phyloP scores from a whole-genome alignment of 306 rosid genomes.

The Delonix regia region DNA sequence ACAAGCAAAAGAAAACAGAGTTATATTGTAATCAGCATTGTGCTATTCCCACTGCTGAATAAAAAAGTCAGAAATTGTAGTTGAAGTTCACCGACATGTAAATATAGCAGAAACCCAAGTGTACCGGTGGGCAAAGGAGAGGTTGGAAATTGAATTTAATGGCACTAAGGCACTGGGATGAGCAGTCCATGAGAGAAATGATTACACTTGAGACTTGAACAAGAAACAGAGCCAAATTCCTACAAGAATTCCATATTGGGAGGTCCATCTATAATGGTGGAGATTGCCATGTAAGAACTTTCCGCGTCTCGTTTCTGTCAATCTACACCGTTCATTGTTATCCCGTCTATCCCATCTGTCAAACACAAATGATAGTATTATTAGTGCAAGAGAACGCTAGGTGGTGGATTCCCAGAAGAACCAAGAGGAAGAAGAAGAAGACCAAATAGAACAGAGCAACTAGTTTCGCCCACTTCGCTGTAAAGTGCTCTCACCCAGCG shows the following conservation, averaged over 20 bases:
- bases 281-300: constrained; percentile 29
- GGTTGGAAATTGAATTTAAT: constrained; percentile 19
- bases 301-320: constrained; percentile 21
- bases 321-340: constrained; percentile 44
- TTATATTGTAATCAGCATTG: not conserved
- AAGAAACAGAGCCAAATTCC: not conserved
- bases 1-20: not conserved
- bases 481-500: constrained; percentile 34
- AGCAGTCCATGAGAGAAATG: constrained; percentile 24
- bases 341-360: constrained; percentile 30
- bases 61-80: not conserved
- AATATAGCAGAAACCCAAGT: constrained; percentile 5
- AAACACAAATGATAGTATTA: constrained; percentile 20
- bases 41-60: not conserved
- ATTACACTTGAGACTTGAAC: constrained; percentile 44
- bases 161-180: constrained; percentile 45
- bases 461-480: constrained; percentile 44
- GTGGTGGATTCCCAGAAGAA: constrained; percentile 30
- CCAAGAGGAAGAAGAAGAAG: not conserved
- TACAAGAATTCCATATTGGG: constrained; percentile 35
- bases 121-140: constrained; percentile 11
- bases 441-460: constrained; percentile 9
- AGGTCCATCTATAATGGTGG: constrained; percentile 55
- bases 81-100: not conserved
- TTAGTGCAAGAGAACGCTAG: constrained; percentile 19